phyloP scores from a whole-genome alignment of 2,329 filamentous ascomycete species.

The Mycogone perniciosa region DNA sequence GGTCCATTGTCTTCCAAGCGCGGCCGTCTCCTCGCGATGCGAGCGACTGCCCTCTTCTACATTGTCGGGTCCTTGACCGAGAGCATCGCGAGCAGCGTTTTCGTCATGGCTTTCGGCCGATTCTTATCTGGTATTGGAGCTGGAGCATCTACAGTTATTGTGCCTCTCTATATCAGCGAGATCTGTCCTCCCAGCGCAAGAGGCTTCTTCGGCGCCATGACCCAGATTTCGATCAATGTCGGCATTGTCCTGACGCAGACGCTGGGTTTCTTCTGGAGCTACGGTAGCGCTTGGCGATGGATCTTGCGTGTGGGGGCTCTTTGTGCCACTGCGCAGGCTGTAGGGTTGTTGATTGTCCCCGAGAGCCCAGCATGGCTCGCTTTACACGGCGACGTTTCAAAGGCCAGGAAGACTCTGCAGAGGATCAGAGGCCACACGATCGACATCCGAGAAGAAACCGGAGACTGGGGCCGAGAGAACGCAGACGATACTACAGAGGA shows the following conservation, averaged over 20 bases:
- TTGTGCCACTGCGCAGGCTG: constrained; percentile 59
- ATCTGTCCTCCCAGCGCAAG: constrained; percentile 68
- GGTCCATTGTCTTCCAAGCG: constrained; percentile 72
- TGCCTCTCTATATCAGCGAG: constrained; percentile 91
- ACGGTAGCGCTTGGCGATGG: constrained; percentile 72
- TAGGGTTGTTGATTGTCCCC: constrained; percentile 68
- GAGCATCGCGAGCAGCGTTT: constrained; percentile 61
- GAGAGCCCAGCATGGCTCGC: constrained; percentile 89
- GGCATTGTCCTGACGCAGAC: constrained; percentile 81
- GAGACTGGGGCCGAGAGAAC: constrained; percentile 47
- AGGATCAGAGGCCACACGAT: constrained; percentile 64
- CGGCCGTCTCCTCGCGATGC: constrained; percentile 72
- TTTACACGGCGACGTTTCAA: constrained; percentile 52
- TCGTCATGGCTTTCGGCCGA: constrained; percentile 64
- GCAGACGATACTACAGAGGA: constrained; percentile 50
- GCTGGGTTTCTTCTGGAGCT: constrained; percentile 81
- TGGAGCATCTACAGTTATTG: constrained; percentile 84
- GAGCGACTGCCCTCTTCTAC: constrained; percentile 70
- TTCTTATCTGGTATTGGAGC: constrained; percentile 77
- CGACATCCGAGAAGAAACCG: constrained; percentile 69
- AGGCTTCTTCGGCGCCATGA: constrained; percentile 77
- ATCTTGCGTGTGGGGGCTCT: constrained; percentile 69
- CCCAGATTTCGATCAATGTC: constrained; percentile 88
- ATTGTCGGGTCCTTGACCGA: constrained; percentile 69
- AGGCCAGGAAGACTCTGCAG: constrained; percentile 63